Percentiles rank a stretch among this genome's conserved stretches.
phyloP scores from a whole-genome alignment of 2,329 filamentous ascomycete species.

The Ceratocystis papillata region DNA sequence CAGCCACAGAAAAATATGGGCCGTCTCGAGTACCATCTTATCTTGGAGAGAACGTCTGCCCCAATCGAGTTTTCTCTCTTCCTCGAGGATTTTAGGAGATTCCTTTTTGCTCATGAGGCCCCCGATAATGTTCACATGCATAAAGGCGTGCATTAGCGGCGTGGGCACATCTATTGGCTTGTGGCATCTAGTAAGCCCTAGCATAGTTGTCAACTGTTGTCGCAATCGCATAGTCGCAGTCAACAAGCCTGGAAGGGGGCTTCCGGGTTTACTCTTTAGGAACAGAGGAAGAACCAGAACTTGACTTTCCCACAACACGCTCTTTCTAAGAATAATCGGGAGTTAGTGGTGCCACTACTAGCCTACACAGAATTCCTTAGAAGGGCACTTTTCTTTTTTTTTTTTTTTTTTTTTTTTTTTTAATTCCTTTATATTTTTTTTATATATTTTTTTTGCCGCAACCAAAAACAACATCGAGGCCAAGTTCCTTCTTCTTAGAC shows the following conservation, averaged over 20 bases:
- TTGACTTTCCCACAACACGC: not conserved
- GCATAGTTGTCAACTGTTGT: not conserved
- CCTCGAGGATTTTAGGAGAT: not conserved
- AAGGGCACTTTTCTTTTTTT: no score
- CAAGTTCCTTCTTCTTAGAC: not conserved
- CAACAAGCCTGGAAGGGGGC: not conserved
- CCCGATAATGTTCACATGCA: slow-evolving; percentile 5
- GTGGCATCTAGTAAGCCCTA: not conserved
- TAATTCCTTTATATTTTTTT: no score
- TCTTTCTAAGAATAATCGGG: slow-evolving; percentile 9
- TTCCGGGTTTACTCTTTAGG: not conserved
- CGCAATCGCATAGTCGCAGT: not conserved
- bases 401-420: no score
- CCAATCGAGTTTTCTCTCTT: not conserved
- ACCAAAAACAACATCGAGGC: not conserved
- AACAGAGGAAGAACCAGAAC: not conserved
- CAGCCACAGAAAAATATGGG: not conserved
- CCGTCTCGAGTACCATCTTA: not conserved
- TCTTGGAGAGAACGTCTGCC: not conserved
- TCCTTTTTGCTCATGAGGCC: not conserved
- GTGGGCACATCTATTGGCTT: not conserved
- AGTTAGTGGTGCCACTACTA: slow-evolving; percentile 2
- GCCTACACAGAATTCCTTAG: not conserved
- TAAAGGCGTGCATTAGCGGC: slow-evolving; percentile 11
- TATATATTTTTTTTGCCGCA: not conserved